Percentiles rank a stretch among this genome's conserved stretches.
phyloP scores from a whole-genome alignment of 495 filamentous ascomycete species.

The Penicillium lividum region DNA sequence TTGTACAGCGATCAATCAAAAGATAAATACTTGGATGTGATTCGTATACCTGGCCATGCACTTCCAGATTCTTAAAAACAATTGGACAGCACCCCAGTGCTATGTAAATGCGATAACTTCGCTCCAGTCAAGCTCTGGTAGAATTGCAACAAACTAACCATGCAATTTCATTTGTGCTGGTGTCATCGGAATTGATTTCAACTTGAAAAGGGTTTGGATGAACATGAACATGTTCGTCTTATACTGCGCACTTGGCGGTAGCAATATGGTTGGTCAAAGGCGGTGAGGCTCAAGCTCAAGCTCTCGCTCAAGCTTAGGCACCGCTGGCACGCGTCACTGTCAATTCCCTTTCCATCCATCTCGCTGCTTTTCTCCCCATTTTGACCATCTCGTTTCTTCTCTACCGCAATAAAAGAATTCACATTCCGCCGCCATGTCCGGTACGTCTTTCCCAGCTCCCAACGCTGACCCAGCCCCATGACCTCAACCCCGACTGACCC shows the following conservation, averaged over 20 bases:
- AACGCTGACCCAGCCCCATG: slow-evolving; percentile 27
- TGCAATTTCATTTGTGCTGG: neutral
- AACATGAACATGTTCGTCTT: too few species aligned
- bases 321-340: slow-evolving; percentile 46
- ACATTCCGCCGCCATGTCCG: slow-evolving; percentile 42
- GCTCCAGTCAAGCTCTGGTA: neutral
- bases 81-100: too few species aligned
- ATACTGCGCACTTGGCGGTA: neutral
- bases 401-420: slow-evolving; percentile 14
- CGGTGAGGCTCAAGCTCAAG: slow-evolving; percentile 32
- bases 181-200: too few species aligned
- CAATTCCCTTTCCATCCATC: slow-evolving; percentile 28
- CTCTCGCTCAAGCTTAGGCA: slow-evolving; percentile 45
- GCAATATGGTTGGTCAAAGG: slow-evolving; percentile 15
- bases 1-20: slow-evolving; percentile 12
- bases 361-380: slow-evolving; percentile 12
- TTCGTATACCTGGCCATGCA: neutral
- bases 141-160: neutral
- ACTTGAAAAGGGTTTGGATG: too few species aligned
- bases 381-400: slow-evolving; percentile 12
- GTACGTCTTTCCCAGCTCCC: slow-evolving; percentile 26
- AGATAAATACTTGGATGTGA: slow-evolving; percentile 17
- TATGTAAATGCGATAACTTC: too few species aligned
- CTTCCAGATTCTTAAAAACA: too few species aligned
- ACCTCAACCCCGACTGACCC: slow-evolving; percentile 42